A percentile compares a stretch with the other conserved stretches of the same genome.
phyloP scores from a whole-genome alignment of 1,139 yeast species.

The Nakaseomyces kungkrabaensis region DNA sequence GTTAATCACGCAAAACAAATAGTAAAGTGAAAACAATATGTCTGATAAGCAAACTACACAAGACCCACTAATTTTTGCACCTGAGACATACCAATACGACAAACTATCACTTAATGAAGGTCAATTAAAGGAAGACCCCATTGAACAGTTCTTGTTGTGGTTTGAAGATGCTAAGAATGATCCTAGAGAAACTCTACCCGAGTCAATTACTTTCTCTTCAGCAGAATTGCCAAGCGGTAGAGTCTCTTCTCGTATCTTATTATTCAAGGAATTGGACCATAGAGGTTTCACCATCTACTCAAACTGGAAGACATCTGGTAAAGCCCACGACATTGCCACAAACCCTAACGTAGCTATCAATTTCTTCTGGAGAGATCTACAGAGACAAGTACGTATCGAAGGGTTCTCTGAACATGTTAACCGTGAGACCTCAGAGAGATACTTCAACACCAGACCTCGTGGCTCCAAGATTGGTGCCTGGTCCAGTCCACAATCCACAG shows the following conservation, averaged over 20 bases:
- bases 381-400: constrained; percentile 89
- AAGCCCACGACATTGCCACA: constrained; percentile 55
- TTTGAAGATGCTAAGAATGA: constrained; percentile 63
- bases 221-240: constrained; percentile 82
- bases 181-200: constrained; percentile 55
- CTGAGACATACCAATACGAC: constrained; percentile 81
- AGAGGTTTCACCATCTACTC: constrained; percentile 84
- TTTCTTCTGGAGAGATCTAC: constrained; percentile 88
- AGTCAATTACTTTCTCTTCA: constrained; percentile 72
- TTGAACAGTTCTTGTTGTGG: constrained; percentile 74
- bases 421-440: constrained; percentile 63
- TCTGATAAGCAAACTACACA: constrained; percentile 20
- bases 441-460: constrained; percentile 80
- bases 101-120: constrained; percentile 49
- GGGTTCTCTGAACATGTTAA: constrained; percentile 70
- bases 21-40: constrained; percentile 4
- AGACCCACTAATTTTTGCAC: constrained; percentile 45
- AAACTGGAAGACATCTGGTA: constrained; percentile 83
- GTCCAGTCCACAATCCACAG: constrained; percentile 83
- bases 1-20: too few species aligned
- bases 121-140: constrained; percentile 53
- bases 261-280: constrained; percentile 79
- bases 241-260: constrained; percentile 71
- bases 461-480: constrained; percentile 94
- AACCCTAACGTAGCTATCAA: constrained; percentile 76